A percentile compares a stretch with the other conserved stretches of the same genome.
These are phyloP conservation scores for Radiomyces spectabilis DNA, from an alignment of 192 early-diverging fungal species.

Conservation along the genomic window DNA sequence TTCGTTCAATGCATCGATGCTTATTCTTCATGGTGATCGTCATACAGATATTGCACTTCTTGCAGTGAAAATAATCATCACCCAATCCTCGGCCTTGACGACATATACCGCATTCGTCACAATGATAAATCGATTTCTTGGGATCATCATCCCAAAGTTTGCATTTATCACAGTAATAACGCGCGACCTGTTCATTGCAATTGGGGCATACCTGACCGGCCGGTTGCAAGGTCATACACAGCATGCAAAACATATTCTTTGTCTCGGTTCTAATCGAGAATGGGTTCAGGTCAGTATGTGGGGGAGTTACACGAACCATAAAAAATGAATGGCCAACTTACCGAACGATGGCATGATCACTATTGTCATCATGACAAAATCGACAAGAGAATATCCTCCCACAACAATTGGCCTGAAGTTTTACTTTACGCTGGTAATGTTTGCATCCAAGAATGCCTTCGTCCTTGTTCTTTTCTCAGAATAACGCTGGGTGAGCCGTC, in stretches of 20 bases:
- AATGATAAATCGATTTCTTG: slow-evolving; percentile 86
- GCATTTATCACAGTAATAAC: slow-evolving; percentile 85
- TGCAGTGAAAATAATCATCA: slow-evolving; percentile 86
- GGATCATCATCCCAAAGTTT: slow-evolving; percentile 88
- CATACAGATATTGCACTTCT: slow-evolving; percentile 89
- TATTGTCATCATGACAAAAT: slow-evolving; percentile 77
- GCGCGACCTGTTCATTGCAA: slow-evolving; percentile 58
- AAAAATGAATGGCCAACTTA: too few species aligned
- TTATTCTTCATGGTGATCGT: slow-evolving; percentile 57
- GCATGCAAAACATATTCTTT: slow-evolving; percentile 90
- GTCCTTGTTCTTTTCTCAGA: slow-evolving; percentile 38
- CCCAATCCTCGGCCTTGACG: slow-evolving; percentile 75
- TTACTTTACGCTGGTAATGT: slow-evolving; percentile 68
- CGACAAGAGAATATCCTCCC: slow-evolving; percentile 71
- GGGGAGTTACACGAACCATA: too few species aligned
- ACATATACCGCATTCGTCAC: slow-evolving; percentile 89
- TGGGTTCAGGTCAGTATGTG: too few species aligned
- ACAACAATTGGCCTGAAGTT: slow-evolving; percentile 76
- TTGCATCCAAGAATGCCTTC: slow-evolving; percentile 59
- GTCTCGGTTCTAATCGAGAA: slow-evolving; percentile 24
- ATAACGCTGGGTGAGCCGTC: background rate
- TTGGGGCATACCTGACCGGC: slow-evolving; percentile 66
- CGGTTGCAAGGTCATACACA: slow-evolving; percentile 75
- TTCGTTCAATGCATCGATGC: slow-evolving; percentile 89
- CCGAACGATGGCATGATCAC: slow-evolving; percentile 70